These are phyloP conservation scores for Nissolia schottii DNA, from an alignment of 306 rosid species.

Conservation along the genomic window DNA sequence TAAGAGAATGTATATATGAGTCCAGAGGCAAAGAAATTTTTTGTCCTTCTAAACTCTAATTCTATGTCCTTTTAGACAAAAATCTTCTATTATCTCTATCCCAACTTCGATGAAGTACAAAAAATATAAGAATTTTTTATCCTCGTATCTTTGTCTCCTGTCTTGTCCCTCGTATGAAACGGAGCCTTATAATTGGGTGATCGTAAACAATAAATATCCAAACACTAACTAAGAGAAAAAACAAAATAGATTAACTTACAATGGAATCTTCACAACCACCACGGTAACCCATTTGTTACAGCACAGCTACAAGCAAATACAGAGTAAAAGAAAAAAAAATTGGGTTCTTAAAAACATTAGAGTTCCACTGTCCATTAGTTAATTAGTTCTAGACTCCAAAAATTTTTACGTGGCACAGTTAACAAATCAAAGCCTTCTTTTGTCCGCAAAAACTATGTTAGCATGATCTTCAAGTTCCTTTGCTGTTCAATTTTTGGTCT, in stretches of 20 bases:
- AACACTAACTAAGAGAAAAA: slow-evolving; percentile 5
- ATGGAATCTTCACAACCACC: neutral
- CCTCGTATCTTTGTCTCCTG: too few relatives aligned
- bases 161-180: too few relatives aligned
- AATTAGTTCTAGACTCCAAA: neutral
- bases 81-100: too few relatives aligned
- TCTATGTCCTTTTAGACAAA: too few relatives aligned
- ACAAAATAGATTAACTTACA: neutral
- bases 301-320: neutral
- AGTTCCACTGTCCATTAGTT: neutral
- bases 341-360: neutral
- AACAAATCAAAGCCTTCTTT: neutral
- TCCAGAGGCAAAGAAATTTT: too few relatives aligned
- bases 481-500: too few relatives aligned
- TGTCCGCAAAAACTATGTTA: neutral
- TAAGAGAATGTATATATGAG: too few relatives aligned
- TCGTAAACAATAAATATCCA: neutral
- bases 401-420: neutral
- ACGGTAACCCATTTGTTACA: neutral
- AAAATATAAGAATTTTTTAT: too few relatives aligned
- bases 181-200: too few relatives aligned
- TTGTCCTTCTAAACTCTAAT: too few relatives aligned
- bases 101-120: too few relatives aligned
- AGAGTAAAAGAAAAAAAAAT: neutral
- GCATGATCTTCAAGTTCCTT: neutral